phyloP scores from a whole-genome alignment of 106 monocot species.

The Acorus gramineus region DNA sequence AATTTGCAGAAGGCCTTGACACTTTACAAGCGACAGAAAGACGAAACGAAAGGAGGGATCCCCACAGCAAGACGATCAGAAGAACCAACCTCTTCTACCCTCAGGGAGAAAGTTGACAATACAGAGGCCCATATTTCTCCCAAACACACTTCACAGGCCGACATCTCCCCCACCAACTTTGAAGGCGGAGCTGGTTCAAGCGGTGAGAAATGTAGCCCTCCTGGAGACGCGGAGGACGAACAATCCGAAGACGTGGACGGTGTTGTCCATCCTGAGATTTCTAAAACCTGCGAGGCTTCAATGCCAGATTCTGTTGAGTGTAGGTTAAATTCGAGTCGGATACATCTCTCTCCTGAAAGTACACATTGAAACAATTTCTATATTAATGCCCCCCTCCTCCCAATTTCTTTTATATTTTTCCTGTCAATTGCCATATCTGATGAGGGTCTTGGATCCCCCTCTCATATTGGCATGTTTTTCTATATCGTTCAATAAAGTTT shows the following conservation, averaged over 20 bases:
- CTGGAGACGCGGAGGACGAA: background rate
- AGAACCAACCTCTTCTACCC: background rate
- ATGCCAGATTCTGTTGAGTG: constrained; percentile 16
- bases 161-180: no score
- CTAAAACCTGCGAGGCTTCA: constrained; percentile 24
- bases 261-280: constrained; percentile 13
- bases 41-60: constrained; percentile 4
- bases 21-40: constrained; percentile 40
- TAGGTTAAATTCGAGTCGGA: constrained; percentile 54
- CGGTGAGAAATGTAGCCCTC: background rate
- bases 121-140: background rate
- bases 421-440: constrained; percentile 10
- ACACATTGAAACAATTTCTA: constrained; percentile 62
- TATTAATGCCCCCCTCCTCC: background rate
- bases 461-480: no score
- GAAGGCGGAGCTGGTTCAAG: no score
- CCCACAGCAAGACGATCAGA: no score
- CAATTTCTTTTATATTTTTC: background rate
- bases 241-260: background rate
- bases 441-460: background rate
- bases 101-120: background rate
- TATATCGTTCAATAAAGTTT: no score
- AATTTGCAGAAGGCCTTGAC: constrained; percentile 58
- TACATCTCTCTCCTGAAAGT: constrained; percentile 67
- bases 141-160: background rate